Evolutionary conservation across 257 asterid genomes (phyloP), one percentile per base, ranked within the genome.

Genomic region (Forsythia viridissima): DNA sequence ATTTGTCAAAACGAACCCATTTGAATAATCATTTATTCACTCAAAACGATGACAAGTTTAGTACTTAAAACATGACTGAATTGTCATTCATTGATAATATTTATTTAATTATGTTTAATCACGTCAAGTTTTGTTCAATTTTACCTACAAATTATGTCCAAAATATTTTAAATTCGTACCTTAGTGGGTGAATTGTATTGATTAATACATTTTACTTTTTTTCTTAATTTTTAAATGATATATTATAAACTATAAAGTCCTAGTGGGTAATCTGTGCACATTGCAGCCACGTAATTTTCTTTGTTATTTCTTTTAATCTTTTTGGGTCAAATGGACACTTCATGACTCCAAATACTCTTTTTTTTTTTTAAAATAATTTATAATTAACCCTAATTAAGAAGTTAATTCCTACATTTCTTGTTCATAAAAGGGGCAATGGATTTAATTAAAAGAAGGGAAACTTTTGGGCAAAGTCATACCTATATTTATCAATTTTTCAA

Each of bases 241-340:
- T 12, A 46, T 4, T 77, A 79, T 77, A 69, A 8, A 46, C 0
- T 77, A 79, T 77, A 69, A 8, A 43, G 76, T 39, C 70, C 71
- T 36, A 81, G 82, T 74, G 86, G 79, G 79, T 79, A 80, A 84
- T 82, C 38, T 77, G 82, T 77, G 79, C 72, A 38, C 71, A 43
- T 71, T 74, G 40, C 73, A 6, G 82, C 87, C 93, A 82, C 86
- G 79, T 82, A 21, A 4, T 52, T 72, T 42, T 21, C 63, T 84
- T 79, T 21, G 8, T 11, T 36, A 76, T 42, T 74, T 36, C n/a
- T 61, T 41, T 55, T 46, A 30, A 41, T 59, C 48, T 30, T 77
- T 84, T 72, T 73, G 78, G 82, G 21, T 61, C 76, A 80, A 74
- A 71, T 21, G 1, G 72, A 75, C 77, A 21, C 70, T 65, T 9